These are phyloP conservation scores for Neurospora hispaniola DNA, from an alignment of 495 filamentous ascomycete genomes.

Conservation along the genomic window DNA sequence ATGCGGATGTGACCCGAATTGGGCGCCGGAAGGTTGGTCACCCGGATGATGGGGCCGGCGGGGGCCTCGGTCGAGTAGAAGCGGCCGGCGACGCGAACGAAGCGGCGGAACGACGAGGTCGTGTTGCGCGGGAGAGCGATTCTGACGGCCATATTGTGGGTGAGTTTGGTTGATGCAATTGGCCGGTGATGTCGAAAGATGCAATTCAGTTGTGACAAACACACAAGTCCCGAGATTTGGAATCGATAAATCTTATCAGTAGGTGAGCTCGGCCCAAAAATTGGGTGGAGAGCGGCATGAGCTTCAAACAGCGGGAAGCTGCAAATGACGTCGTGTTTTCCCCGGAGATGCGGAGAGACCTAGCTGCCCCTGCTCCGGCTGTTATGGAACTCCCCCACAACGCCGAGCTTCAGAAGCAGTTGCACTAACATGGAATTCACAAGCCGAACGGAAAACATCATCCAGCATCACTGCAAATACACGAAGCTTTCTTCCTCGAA, in stretches of 20 bases:
- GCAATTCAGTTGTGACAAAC: not conserved
- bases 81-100: conserved; percentile 2
- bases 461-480: not conserved
- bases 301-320: not conserved
- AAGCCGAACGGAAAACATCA: not conserved
- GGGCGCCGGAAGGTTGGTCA: conserved; percentile 64
- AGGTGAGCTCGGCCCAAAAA: not conserved
- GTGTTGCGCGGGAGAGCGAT: not conserved
- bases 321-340: not conserved
- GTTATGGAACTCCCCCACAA: not conserved
- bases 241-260: not conserved
- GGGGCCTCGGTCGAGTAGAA: conserved; percentile 28
- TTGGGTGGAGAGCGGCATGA: not conserved
- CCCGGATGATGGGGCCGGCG: conserved; percentile 48
- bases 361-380: not conserved
- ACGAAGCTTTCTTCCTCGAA: not conserved
- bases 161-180: not conserved
- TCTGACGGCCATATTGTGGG: not conserved
- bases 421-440: not conserved
- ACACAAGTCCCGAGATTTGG: not conserved
- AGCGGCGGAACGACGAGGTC: not conserved
- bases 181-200: not conserved
- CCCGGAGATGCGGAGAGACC: not conserved
- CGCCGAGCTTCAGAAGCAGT: not conserved
- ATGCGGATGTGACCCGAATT: conserved; percentile 77